Evolutionary conservation across 129 eudicot species (phyloP).

Genomic region (Helichrysum umbraculigerum): DNA sequence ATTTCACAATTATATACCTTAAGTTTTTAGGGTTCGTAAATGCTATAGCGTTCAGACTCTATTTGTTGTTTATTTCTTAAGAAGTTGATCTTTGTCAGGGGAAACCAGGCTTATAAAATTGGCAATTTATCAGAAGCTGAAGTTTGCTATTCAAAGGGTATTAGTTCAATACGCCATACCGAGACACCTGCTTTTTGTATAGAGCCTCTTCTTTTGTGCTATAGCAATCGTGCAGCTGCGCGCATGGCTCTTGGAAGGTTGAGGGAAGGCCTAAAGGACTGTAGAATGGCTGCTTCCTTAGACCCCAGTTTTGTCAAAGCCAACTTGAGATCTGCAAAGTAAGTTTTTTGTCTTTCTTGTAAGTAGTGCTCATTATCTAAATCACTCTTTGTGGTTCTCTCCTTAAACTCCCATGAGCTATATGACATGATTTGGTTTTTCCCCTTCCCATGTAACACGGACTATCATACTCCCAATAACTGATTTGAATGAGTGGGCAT

Average conservation of each 20-base stretch:
- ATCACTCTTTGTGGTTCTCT: not conserved
- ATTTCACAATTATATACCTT: constrained; percentile 20
- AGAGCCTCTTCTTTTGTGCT: constrained; percentile 80
- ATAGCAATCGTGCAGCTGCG: constrained; percentile 97
- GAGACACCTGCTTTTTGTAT: constrained; percentile 37
- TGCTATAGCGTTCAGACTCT: constrained; percentile 8
- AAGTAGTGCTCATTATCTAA: constrained; percentile 13
- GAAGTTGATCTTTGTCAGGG: constrained; percentile 55
- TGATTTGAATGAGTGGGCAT: not conserved
- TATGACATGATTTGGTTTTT: constrained; percentile 6
- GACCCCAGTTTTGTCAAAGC: constrained; percentile 75
- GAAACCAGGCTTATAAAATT: constrained; percentile 83
- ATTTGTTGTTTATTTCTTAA: constrained; percentile 1
- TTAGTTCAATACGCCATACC: constrained; percentile 39
- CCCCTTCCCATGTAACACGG: not conserved
- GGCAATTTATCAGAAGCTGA: constrained; percentile 79
- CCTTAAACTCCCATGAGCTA: constrained; percentile 8
- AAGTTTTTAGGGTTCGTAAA: not conserved
- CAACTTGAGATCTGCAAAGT: constrained; percentile 92
- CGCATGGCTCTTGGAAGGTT: constrained; percentile 86
- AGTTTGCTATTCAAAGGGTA: constrained; percentile 75
- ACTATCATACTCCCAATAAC: not conserved
- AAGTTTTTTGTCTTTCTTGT: constrained; percentile 25
- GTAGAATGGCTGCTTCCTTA: constrained; percentile 59
- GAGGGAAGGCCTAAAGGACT: constrained; percentile 86